Conservation (phyloP, 75 land plant species). For the Picea glauca region DNA sequence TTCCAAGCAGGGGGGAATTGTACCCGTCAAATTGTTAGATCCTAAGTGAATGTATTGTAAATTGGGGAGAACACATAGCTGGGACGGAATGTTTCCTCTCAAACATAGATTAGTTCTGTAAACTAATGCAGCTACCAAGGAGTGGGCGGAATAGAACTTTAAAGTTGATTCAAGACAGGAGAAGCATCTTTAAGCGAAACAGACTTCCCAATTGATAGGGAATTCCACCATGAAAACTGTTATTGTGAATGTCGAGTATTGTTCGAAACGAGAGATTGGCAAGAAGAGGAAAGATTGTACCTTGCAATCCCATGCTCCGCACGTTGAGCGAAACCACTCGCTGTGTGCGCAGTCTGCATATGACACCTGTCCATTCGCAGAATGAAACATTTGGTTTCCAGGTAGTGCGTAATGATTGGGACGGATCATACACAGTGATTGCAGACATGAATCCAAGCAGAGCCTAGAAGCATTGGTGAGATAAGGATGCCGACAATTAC, state of each 20-base stretch:
- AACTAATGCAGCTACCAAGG: background rate
- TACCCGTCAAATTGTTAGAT: background rate
- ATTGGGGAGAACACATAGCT: no score
- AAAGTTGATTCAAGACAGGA: slow-evolving; percentile 24
- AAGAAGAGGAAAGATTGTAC: slow-evolving; percentile 6
- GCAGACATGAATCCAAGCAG: no score
- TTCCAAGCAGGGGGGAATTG: background rate
- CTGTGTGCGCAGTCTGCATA: background rate
- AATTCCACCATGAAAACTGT: slow-evolving; percentile 16
- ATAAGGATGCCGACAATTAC: no score
- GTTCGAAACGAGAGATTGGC: background rate
- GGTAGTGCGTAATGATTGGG: no score
- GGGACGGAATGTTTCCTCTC: background rate
- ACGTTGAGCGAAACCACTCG: slow-evolving; percentile 6
- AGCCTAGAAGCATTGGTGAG: no score
- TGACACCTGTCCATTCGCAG: background rate
- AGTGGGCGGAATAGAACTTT: slow-evolving; percentile 19
- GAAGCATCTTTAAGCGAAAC: background rate
- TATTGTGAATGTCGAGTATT: slow-evolving; percentile 10
- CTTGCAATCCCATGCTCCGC: slow-evolving; percentile 12
- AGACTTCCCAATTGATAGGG: slow-evolving; percentile 5
- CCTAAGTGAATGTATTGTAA: no score
- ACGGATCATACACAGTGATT: no score
- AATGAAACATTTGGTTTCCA: background rate
- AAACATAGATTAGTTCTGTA: background rate